These are phyloP conservation scores for Penicillium samsonianum DNA, from an alignment of 495 filamentous ascomycete species.

Conservation along the genomic window DNA sequence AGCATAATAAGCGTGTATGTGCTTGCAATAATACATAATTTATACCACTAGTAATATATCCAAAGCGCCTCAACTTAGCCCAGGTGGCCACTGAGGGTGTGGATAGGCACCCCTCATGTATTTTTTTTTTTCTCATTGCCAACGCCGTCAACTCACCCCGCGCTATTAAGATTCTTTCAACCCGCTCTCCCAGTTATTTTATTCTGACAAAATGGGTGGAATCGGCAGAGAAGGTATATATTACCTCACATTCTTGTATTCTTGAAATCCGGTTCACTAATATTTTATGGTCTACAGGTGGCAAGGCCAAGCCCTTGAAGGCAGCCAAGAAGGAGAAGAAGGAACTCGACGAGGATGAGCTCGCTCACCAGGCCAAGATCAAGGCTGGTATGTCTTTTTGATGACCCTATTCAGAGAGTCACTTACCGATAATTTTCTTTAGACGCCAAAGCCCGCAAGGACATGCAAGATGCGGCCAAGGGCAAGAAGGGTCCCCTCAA, in stretches of 20 bases:
- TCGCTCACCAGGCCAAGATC: conserved; percentile 74
- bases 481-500: conserved; percentile 64
- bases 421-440: neutral
- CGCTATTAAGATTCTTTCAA: conserved; percentile 16
- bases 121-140: conserved; percentile 28
- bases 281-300: conserved; percentile 52
- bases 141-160: conserved; percentile 13
- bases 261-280: conserved; percentile 6
- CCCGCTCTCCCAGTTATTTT: conserved; percentile 9
- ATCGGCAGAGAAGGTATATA: conserved; percentile 64
- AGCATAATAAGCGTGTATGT: neutral
- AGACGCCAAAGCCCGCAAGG: conserved; percentile 80
- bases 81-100: neutral
- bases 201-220: conserved; percentile 58
- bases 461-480: conserved; percentile 64
- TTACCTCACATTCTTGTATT: neutral
- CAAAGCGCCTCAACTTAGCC: neutral
- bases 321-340: conserved; percentile 73
- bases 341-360: conserved; percentile 75
- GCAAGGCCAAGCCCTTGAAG: conserved; percentile 86
- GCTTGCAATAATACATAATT: neutral
- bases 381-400: conserved; percentile 58
- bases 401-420: neutral
- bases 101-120: conserved; percentile 18
- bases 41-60: neutral